These are phyloP conservation scores for Phalaenopsis aphrodite DNA, from an alignment of 106 monocot species.

Conservation along the genomic window DNA sequence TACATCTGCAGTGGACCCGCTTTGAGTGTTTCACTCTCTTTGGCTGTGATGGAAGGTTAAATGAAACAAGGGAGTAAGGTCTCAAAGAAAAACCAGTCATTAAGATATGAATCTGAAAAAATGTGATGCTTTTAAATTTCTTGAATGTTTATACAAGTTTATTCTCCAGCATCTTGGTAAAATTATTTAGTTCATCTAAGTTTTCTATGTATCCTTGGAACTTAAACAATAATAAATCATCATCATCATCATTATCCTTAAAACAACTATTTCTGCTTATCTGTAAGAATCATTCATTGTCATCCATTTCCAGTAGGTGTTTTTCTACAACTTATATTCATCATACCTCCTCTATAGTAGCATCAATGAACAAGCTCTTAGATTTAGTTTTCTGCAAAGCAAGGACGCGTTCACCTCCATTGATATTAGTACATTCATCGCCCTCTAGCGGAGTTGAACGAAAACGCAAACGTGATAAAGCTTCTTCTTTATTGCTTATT, in stretches of 20 bases:
- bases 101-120: background rate
- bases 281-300: background rate
- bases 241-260: constrained; percentile 3
- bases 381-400: constrained; percentile 26
- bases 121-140: background rate
- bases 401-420: constrained; percentile 35
- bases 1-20: constrained; percentile 55
- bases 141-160: background rate
- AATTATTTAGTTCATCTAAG: background rate
- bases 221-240: background rate
- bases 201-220: background rate
- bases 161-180: background rate
- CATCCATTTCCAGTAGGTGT: background rate
- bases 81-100: background rate
- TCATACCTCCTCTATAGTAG: constrained; percentile 32
- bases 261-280: background rate
- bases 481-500: constrained; percentile 40
- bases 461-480: constrained; percentile 30
- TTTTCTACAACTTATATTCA: background rate
- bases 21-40: constrained; percentile 51
- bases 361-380: constrained; percentile 33
- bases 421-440: constrained; percentile 35
- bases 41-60: constrained; percentile 17
- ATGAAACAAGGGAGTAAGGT: background rate
- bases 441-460: constrained; percentile 43